Evolutionary conservation across 2,329 filamentous ascomycete genomes (phyloP).

Genomic region (Fusarium chlamydosporum): DNA sequence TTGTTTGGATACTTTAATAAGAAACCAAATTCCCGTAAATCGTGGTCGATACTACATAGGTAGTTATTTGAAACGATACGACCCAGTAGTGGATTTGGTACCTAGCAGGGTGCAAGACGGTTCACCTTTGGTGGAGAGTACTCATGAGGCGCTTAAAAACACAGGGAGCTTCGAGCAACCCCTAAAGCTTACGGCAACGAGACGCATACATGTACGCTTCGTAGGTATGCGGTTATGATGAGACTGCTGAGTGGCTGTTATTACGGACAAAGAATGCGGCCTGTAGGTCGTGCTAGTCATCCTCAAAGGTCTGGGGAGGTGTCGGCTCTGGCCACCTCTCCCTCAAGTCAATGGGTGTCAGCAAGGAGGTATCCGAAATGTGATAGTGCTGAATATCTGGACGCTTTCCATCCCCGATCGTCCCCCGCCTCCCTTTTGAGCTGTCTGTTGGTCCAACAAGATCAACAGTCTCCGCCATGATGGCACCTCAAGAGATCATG

Average conservation of each 20-base stretch:
- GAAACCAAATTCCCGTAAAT: slow-evolving; percentile 8
- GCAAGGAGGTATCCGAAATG: slow-evolving; percentile 40
- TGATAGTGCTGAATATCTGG: slow-evolving; percentile 33
- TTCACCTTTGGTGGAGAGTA: slow-evolving; percentile 29
- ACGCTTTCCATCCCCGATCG: slow-evolving; percentile 22
- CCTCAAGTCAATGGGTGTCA: slow-evolving; percentile 23
- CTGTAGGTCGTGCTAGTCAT: slow-evolving; percentile 1
- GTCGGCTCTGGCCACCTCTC: slow-evolving; percentile 7
- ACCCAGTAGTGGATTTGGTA: slow-evolving; percentile 37
- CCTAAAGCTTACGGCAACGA: slow-evolving; percentile 3
- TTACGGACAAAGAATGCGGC: slow-evolving; percentile 3
- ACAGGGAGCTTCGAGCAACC: slow-evolving; percentile 30
- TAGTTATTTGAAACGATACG: slow-evolving; percentile 28
- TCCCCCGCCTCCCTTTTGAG: slow-evolving; percentile 36
- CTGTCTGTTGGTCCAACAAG: slow-evolving; percentile 22
- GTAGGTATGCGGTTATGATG: slow-evolving; percentile 10
- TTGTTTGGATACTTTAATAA: slow-evolving; percentile 4
- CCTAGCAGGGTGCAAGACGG: slow-evolving; percentile 36
- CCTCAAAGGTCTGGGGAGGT: slow-evolving; percentile 4
- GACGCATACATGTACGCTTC: slow-evolving; percentile 1
- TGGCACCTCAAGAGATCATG: slow-evolving; percentile 37
- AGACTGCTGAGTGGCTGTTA: slow-evolving; percentile 17
- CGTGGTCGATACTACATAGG: slow-evolving; percentile 1
- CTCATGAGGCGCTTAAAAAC: slow-evolving; percentile 45
- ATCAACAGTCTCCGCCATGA: slow-evolving; percentile 34